Evolutionary conservation across 1,284 basidiomycete species (phyloP), one percentile per base, ranked within the genome.

Genomic region (Ganoderma sinense): DNA sequence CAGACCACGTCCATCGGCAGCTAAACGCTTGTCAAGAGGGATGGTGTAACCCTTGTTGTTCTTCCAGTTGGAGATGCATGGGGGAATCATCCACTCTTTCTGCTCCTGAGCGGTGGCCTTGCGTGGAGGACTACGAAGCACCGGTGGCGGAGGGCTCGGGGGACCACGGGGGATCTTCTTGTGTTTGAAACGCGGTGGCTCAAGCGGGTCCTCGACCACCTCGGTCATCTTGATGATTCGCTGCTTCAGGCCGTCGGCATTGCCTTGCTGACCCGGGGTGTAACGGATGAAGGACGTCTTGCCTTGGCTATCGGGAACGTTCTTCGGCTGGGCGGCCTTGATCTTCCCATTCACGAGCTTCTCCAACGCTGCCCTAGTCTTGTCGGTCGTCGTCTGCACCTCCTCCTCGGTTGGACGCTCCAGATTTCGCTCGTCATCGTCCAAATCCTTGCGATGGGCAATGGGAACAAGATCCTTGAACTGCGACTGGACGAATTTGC

Each of bases 21-120:
- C 98, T 62, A 99, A 86, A 76, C 98, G 95, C 84, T 99, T 99
- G 82, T 99, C 98, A 31, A 99, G 88, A 36, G 98, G 97, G 76
- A 99, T 99, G 6, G 97, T 99, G 83, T 97, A 99, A 88, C 98
- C 98, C 83, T 99, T 99, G 91, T 99, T 99, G 86, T 99, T 99
- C 87, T 99, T 99, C 98, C 98, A 99, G 84, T 99, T 99, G 41
- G 97, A 98, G 73, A 99, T 98, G 82, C 97, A 99, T 20, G 98
- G 98, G 4, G 98, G 98, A 67, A 99, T 99, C 97, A 98, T 98
- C 98, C 98, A 99, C 78, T 99, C 97, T 82, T 99, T 99, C 83
- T 99, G 97, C 80, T 99, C 98, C 70, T 96, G 94, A 4, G 95
- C 95, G 0, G 97, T 98, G 3, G 96, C 96, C 77, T 98, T 97